Percentiles rank a stretch among this genome's conserved stretches.
These are phyloP conservation scores for Geotrichum europaeum DNA, from an alignment of 1,139 yeast species.

Conservation along the genomic window DNA sequence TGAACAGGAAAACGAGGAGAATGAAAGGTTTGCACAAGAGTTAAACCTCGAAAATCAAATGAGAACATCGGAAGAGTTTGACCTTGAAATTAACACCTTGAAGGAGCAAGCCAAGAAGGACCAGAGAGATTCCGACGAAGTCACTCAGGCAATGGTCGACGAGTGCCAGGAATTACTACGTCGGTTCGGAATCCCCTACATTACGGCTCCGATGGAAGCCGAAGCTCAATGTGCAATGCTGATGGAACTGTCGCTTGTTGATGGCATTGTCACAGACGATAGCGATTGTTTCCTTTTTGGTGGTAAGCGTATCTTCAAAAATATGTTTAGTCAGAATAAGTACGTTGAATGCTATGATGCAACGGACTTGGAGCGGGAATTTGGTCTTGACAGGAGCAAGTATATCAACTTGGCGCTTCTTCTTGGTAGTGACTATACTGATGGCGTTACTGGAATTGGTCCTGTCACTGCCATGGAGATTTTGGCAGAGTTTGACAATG, in stretches of 20 bases:
- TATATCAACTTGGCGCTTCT: constrained; percentile 75
- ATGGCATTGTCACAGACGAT: constrained; percentile 95
- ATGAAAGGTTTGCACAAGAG: constrained; percentile 50
- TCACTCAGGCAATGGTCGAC: constrained; percentile 73
- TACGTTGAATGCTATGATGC: constrained; percentile 80
- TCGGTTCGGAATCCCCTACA: constrained; percentile 85
- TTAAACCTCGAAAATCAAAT: constrained; percentile 7
- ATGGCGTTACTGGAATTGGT: constrained; percentile 86
- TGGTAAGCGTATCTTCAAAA: constrained; percentile 75
- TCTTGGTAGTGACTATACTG: constrained; percentile 91
- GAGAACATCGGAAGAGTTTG: constrained; percentile 39
- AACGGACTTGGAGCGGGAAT: constrained; percentile 51
- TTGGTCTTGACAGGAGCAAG: constrained; percentile 59
- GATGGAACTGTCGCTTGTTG: constrained; percentile 61
- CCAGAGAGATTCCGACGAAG: constrained; percentile 85
- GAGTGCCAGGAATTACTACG: constrained; percentile 86
- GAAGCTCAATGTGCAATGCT: constrained; percentile 96
- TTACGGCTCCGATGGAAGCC: constrained; percentile 97
- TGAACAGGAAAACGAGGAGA: constrained; percentile 64
- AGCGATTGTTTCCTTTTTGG: constrained; percentile 96
- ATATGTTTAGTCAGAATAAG: constrained; percentile 82
- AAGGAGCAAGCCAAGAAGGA: constrained; percentile 54
- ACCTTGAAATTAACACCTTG: constrained; percentile 48
- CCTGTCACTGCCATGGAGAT: constrained; percentile 91
- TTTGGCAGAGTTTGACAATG: constrained; percentile 71